Base-by-base conservation (phyloP, 345 rosid species). In the Gossypium raimondii region DNA sequence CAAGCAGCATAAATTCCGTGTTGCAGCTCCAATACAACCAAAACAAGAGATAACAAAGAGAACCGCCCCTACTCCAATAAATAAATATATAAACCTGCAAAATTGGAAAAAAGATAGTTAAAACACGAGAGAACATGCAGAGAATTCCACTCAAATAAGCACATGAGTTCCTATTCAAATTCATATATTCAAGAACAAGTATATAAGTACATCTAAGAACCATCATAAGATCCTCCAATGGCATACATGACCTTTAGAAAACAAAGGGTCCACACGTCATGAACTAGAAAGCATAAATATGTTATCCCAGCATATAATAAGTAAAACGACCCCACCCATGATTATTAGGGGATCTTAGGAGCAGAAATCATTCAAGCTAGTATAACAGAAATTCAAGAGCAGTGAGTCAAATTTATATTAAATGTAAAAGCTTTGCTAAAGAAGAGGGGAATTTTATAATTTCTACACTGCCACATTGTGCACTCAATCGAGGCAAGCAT, bases 21-120 rank as follows among this genome's bases (percentile, higher is more conserved):
- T 81, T 68, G 85, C 76, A 80, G 92, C 85, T 81, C 97, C 97
- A 60, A 90, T 69, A 70, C 99, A 96, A 56, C 99, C 99, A 81
- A 89, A 88, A 67, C 93, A 96, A 16, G 99, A 93, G 79, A 91
- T 83, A 77, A 96, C 79, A 57, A 96, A 88, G 65, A 96, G 86
- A 82, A 93, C 75, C 62, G 78, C 93, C 18, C 99, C 99, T 1
- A 92, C 81, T 48, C 91, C 98, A 82, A 93, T 81, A 79, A 96
- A 96, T 84, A 90, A 79, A 85, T 88, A 92, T 69, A 96, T 86
- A 75, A 96, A 96, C 99, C 99, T 96, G 93, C 85, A 86, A 48
- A 66, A 76, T 70, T 81, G 27, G 74, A 73, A 73, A 53, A 29
- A 67, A 1, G 18, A 65, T 38, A 78, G 67, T 73, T 63, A 53